These are phyloP conservation scores for Botrytis medusae DNA, from an alignment of 2,329 filamentous ascomycete species.

Conservation along the genomic window DNA sequence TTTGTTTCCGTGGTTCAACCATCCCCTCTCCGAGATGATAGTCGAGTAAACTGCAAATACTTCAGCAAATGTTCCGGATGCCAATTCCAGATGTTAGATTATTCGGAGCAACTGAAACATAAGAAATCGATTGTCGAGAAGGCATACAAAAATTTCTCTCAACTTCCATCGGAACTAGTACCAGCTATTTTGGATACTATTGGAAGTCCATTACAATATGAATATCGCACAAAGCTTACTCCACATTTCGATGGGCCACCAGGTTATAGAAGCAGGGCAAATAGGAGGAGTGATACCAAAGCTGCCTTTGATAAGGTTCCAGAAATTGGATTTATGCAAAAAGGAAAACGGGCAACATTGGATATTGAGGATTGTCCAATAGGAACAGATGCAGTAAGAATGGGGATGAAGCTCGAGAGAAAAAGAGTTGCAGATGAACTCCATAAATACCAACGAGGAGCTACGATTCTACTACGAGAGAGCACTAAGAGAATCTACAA, in stretches of 20 bases:
- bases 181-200: slow-evolving; percentile 82
- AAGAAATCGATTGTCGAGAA: slow-evolving; percentile 88
- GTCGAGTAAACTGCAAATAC: slow-evolving; percentile 77
- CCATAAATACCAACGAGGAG: slow-evolving; percentile 72
- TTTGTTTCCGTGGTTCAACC: slow-evolving; percentile 75
- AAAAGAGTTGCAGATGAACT: slow-evolving; percentile 70
- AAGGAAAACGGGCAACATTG: slow-evolving; percentile 75
- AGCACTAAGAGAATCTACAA: slow-evolving; percentile 69
- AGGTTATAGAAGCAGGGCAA: slow-evolving; percentile 46
- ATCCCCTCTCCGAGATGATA: slow-evolving; percentile 73
- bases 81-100: slow-evolving; percentile 96
- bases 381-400: slow-evolving; percentile 79
- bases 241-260: slow-evolving; percentile 88
- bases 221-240: slow-evolving; percentile 94
- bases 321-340: slow-evolving; percentile 85
- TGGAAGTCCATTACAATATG: slow-evolving; percentile 85
- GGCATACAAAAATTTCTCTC: slow-evolving; percentile 88
- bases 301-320: slow-evolving; percentile 65
- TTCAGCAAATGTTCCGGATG: slow-evolving; percentile 87
- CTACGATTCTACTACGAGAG: slow-evolving; percentile 86
- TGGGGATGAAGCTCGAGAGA: slow-evolving; percentile 78
- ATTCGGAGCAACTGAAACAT: slow-evolving; percentile 77
- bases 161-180: slow-evolving; percentile 71
- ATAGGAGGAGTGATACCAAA: slow-evolving; percentile 52
- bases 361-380: slow-evolving; percentile 99